phyloP scores from a whole-genome alignment of 495 filamentous ascomycete species.

The Aspergillus heteromorphus region DNA sequence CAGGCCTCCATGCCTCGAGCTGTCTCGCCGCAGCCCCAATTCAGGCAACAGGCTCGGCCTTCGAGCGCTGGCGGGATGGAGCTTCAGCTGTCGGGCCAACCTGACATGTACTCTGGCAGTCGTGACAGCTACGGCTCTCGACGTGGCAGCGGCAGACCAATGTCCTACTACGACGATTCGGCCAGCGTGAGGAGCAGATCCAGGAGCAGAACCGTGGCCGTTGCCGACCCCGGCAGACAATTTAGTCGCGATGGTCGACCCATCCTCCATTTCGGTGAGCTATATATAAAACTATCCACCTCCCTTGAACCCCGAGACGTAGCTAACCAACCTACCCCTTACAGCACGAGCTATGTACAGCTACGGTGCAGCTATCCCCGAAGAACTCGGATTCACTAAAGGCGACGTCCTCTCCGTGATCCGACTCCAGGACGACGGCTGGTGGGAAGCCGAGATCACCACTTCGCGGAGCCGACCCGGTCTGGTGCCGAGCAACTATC shows the following conservation, averaged over 20 bases:
- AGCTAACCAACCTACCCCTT: conserved; percentile 10
- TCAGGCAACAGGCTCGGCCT: conserved; percentile 55
- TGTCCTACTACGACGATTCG: conserved; percentile 56
- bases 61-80: conserved; percentile 72
- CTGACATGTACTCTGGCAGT: conserved; percentile 43
- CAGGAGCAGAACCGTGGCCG: conserved; percentile 76
- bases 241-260: conserved; percentile 80
- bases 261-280: conserved; percentile 89
- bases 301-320: neutral
- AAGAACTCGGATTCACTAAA: conserved; percentile 89
- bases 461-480: conserved; percentile 68
- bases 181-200: conserved; percentile 47
- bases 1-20: conserved; percentile 39
- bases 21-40: conserved; percentile 53
- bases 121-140: conserved; percentile 52
- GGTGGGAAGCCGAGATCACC: conserved; percentile 98
- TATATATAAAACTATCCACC: neutral
- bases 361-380: conserved; percentile 90
- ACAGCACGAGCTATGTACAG: conserved; percentile 91
- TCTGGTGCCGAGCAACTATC: conserved; percentile 94
- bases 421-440: conserved; percentile 92
- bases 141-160: conserved; percentile 38
- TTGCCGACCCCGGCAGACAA: conserved; percentile 54
- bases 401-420: conserved; percentile 89
- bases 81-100: conserved; percentile 61